A percentile compares a stretch with the other conserved stretches of the same genome.
phyloP scores from a whole-genome alignment of 495 filamentous ascomycete species.

The Platismatia glauca region DNA sequence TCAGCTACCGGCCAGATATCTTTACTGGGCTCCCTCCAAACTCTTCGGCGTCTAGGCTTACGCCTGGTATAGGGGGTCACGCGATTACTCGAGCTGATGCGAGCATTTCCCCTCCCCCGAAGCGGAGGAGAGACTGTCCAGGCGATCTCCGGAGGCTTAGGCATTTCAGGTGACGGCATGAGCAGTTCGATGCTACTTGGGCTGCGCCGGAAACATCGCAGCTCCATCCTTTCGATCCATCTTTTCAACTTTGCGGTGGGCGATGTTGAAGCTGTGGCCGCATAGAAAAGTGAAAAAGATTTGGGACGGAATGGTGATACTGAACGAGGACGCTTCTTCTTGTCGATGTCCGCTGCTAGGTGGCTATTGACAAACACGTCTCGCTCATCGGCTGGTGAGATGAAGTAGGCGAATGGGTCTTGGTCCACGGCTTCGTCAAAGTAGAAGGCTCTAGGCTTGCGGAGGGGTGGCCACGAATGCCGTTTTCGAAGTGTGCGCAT shows the following conservation, averaged over 20 bases:
- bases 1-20: slow-evolving; percentile 34
- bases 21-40: slow-evolving; percentile 34
- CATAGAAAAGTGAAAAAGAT: background rate
- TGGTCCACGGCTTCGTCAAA: slow-evolving; percentile 27
- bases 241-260: slow-evolving; percentile 19
- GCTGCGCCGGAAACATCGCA: slow-evolving; percentile 8
- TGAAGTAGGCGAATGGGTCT: slow-evolving; percentile 34
- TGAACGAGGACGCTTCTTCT: slow-evolving; percentile 23
- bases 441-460: slow-evolving; percentile 16
- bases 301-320: slow-evolving; percentile 18
- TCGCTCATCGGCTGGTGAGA: slow-evolving; percentile 31
- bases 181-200: background rate
- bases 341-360: slow-evolving; percentile 28
- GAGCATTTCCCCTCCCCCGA: slow-evolving; percentile 27
- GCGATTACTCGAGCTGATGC: slow-evolving; percentile 11
- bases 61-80: slow-evolving; percentile 23
- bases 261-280: slow-evolving; percentile 9
- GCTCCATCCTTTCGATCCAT: slow-evolving; percentile 25
- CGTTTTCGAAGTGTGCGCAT: slow-evolving; percentile 20
- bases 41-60: slow-evolving; percentile 31
- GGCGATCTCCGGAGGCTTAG: background rate
- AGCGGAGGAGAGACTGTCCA: slow-evolving; percentile 20
- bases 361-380: slow-evolving; percentile 28
- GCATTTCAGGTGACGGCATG: slow-evolving; percentile 2
- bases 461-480: slow-evolving; percentile 31